Base-by-base conservation (phyloP, 306 rosid species). In the Rosa rugosa region DNA sequence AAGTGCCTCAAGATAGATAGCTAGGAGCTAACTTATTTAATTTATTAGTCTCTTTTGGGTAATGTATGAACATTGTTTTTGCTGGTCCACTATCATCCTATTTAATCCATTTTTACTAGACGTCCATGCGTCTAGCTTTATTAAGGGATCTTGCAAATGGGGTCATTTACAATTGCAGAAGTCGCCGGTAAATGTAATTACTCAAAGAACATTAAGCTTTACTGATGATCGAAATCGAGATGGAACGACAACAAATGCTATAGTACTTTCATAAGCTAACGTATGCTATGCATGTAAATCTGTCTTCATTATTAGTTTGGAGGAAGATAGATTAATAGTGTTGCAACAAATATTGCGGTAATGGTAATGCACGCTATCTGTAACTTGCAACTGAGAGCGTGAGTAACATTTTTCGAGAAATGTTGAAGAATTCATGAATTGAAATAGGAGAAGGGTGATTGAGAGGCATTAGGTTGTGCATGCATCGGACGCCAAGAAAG, bases 381-480 rank as follows among this genome's bases (percentile, higher is more conserved):
- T 13, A 31, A 63, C 42, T 14, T 31, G 14, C 1, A 63, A 31
- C 3, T 31, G 69, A 34, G 42, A 63, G 44, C 11, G 44, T 14
- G 11, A 34, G 18, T 34, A 34, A 34, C 44, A 25, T 11, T 60
- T 13, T 18, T 36, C 22, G n/a, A 25, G 42, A 63, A 20, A 34
- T 16, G n/a, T 12, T 22, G 41, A 68, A 46, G 17, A 17, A 76
- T 62, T 73, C 17, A 73, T 45, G 25, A 31, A 31, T 31, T 31
- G 36, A 31, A 59, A 56, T 73, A n/a, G 40, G 40, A 11, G n/a
- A 36, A 11, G 41, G 42, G 71, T 11, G 76, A 70, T n/a, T 13
- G 78, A 81, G 75, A 80, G 13, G 20, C 31, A 45, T 60, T 23
- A 45, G 76, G 44, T 41, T 27, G 44, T 27, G 79, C 81, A 80